Evolutionary conservation across 2,329 filamentous ascomycete genomes (phyloP).

Genomic region (Clonostachys chloroleuca): DNA sequence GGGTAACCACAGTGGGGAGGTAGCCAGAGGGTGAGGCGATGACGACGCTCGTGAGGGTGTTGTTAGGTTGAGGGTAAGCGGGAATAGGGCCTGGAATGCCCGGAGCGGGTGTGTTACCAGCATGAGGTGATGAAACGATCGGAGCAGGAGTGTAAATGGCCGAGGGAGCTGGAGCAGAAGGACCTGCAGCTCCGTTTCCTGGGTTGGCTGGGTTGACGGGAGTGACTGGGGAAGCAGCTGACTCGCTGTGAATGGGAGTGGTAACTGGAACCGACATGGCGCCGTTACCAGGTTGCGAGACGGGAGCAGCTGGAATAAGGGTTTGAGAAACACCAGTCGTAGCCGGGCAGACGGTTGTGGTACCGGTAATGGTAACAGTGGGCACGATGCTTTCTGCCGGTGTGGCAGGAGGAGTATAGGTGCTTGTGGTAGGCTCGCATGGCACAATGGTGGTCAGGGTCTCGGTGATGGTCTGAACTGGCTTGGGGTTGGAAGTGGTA

Average conservation of each 20-base stretch:
- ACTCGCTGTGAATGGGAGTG: too few species aligned
- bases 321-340: neutral
- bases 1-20: neutral
- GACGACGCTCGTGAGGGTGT: slow-evolving; percentile 2
- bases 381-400: slow-evolving; percentile 8
- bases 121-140: neutral
- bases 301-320: neutral
- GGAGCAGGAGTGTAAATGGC: neutral
- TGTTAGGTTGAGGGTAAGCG: neutral
- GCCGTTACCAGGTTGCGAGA: too few species aligned
- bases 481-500: slow-evolving; percentile 5
- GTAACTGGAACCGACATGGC: too few species aligned
- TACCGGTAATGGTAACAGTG: slow-evolving; percentile 9
- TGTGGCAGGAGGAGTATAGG: slow-evolving; percentile 12
- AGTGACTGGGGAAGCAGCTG: too few species aligned
- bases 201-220: too few species aligned
- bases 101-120: neutral
- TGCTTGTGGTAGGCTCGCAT: slow-evolving; percentile 14
- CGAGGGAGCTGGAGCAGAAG: too few species aligned
- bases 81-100: neutral
- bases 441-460: slow-evolving; percentile 15
- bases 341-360: slow-evolving; percentile 1
- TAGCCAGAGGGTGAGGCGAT: neutral
- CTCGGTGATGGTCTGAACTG: slow-evolving; percentile 12
- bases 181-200: too few species aligned